Evolutionary conservation across 345 rosid species (phyloP), one percentile per base, ranked within the genome.

Genomic region (Hypericum androsaemum): DNA sequence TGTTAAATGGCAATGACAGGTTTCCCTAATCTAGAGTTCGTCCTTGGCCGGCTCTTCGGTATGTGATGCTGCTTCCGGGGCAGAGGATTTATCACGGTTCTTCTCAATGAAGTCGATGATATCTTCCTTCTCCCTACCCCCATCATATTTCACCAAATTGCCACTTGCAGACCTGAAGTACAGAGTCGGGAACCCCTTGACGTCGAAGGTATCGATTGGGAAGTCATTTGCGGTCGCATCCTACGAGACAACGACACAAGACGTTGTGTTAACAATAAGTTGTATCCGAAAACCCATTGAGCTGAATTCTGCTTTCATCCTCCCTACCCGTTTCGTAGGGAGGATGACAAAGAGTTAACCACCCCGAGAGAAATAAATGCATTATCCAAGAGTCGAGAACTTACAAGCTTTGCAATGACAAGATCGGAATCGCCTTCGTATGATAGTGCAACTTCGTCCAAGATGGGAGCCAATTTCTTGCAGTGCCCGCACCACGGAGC

Each of bases 401-500:
- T 83, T 77, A 92, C 97, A 55, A 88, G 61, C 74, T 88, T 92
- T 22, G 89, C 94, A 22, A 92, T 80, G 65, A 83, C 50, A 43
- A 92, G 74, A 51, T 55, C 69, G 50, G 85, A 61, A 67, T 83
- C 85, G 8, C 62, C 80, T 68, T 80, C 60, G 56, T 57, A 92
- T 0, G 95, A 79, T 51, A 76, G 52, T 15, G 97, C 97, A 40
- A 92, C 89, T 79, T 88, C 97, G 61, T 88, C 95, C 76, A 92
- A 76, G 67, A 92, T 81, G 2, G 99, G 97, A 5, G 95, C 99
- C 74, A 92, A 57, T 32, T 80, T 74, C 59, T 88, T 73, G 84
- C 97, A 92, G 61, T 92, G 95, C 62, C 99, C 99, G 64, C 97
- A 92, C 99, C 99, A 85, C 0, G 97, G 97, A 44, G 99, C 97